Evolutionary conservation across 2,329 filamentous ascomycete genomes (phyloP).

Genomic region (Fusarium austroafricanum): DNA sequence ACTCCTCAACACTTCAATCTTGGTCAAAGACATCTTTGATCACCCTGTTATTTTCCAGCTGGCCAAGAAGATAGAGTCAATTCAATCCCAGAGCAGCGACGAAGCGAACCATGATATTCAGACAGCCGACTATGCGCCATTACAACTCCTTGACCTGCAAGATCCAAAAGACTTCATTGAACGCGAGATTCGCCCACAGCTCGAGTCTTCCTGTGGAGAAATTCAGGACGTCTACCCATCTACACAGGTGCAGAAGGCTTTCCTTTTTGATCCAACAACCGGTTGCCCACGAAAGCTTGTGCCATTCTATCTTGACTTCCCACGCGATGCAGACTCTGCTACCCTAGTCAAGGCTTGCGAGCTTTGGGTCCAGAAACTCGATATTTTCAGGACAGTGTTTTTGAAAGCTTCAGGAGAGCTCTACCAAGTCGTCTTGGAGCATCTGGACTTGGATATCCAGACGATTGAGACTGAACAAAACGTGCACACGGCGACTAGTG

Average conservation of each 20-base stretch:
- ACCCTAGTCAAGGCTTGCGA: background rate
- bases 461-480: slow-evolving; percentile 2
- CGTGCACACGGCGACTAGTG: slow-evolving; percentile 1
- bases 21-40: slow-evolving; percentile 19
- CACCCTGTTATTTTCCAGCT: slow-evolving; percentile 8
- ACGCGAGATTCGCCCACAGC: background rate
- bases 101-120: background rate
- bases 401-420: background rate
- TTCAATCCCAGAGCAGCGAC: background rate
- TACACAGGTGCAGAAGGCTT: slow-evolving; percentile 5
- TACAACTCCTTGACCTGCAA: background rate
- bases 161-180: background rate
- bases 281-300: background rate
- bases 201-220: background rate
- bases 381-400: slow-evolving; percentile 28
- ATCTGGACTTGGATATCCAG: background rate
- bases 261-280: slow-evolving; percentile 10
- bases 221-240: slow-evolving; percentile 3
- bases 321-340: background rate
- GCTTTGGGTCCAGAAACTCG: background rate
- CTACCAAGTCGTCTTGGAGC: slow-evolving; percentile 11
- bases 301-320: slow-evolving; percentile 16
- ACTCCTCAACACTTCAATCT: background rate
- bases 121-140: background rate
- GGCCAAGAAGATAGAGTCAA: background rate